A percentile compares a stretch with the other conserved stretches of the same genome.
Conservation (phyloP, 2,329 filamentous ascomycete genomes). For the Neonectria magnoliae region DNA sequence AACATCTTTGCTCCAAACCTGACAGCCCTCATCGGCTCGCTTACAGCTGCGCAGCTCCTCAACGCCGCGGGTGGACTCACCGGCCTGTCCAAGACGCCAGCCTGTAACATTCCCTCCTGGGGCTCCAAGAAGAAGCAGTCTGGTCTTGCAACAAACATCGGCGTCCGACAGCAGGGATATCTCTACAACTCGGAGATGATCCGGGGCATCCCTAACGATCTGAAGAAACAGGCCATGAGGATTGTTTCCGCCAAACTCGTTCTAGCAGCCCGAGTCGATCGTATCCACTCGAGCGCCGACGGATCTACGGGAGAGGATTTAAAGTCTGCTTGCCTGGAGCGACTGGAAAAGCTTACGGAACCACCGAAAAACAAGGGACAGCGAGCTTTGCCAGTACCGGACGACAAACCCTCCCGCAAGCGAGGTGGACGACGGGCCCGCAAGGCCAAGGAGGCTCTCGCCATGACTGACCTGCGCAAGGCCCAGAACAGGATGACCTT, state of each 20-base stretch:
- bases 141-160: constrained; percentile 92
- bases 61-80: constrained; percentile 91
- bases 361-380: constrained; percentile 89
- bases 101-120: constrained; percentile 91
- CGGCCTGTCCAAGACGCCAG: constrained; percentile 88
- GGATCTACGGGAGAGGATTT: constrained; percentile 86
- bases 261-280: constrained; percentile 90
- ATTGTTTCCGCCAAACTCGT: constrained; percentile 94
- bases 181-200: constrained; percentile 94
- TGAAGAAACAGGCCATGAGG: constrained; percentile 93
- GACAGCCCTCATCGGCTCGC: constrained; percentile 87
- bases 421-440: constrained; percentile 88
- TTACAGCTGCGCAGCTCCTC: constrained; percentile 95
- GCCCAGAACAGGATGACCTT: constrained; percentile 97
- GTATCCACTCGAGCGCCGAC: constrained; percentile 82
- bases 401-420: constrained; percentile 94
- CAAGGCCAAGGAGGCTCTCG: constrained; percentile 95
- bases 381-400: constrained; percentile 87
- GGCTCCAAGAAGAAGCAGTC: constrained; percentile 88
- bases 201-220: constrained; percentile 81
- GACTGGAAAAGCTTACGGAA: constrained; percentile 92
- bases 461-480: constrained; percentile 96
- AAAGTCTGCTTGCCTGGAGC: constrained; percentile 82
- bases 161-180: constrained; percentile 90
- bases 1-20: constrained; percentile 95